Conservation (phyloP, 1,139 yeast species). For the Debaryomyces robertsiae region DNA sequence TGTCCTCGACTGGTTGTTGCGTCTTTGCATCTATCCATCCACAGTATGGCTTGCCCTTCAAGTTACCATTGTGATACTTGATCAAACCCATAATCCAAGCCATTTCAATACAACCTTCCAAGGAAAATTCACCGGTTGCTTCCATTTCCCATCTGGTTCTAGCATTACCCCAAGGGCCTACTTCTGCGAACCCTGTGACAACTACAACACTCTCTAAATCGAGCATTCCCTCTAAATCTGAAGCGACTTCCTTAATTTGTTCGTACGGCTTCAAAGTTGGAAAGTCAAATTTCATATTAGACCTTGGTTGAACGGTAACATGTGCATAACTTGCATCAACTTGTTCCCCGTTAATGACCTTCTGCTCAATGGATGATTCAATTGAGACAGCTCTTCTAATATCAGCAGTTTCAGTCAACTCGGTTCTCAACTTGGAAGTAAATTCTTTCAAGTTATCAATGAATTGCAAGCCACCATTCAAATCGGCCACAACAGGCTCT, state of each 20-base stretch:
- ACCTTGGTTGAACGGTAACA: slow-evolving; percentile 83
- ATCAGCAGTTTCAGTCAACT: slow-evolving; percentile 83
- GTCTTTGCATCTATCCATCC: slow-evolving; percentile 99
- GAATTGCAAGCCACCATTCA: slow-evolving; percentile 97
- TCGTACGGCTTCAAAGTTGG: slow-evolving; percentile 80
- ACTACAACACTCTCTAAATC: slow-evolving; percentile 91
- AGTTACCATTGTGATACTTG: slow-evolving; percentile 88
- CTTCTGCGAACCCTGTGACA: slow-evolving; percentile 96
- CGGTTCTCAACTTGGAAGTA: slow-evolving; percentile 78
- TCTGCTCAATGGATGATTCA: slow-evolving; percentile 91
- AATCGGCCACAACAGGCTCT: slow-evolving; percentile 94
- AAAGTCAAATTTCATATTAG: slow-evolving; percentile 92
- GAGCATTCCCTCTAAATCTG: slow-evolving; percentile 85
- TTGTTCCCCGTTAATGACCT: slow-evolving; percentile 84
- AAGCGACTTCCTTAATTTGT: slow-evolving; percentile 68
- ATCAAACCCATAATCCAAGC: slow-evolving; percentile 99
- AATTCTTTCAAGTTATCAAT: slow-evolving; percentile 89
- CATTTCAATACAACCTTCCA: slow-evolving; percentile 98
- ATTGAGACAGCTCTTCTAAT: slow-evolving; percentile 93
- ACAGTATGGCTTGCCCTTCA: slow-evolving; percentile 84
- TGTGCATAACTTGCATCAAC: slow-evolving; percentile 85
- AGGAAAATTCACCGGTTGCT: slow-evolving; percentile 90
- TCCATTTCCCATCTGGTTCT: slow-evolving; percentile 99
- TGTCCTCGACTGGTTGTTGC: slow-evolving; percentile 89
- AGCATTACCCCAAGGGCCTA: slow-evolving; percentile 99